Conservation (phyloP, 495 filamentous ascomycete genomes). For the Amphirosellinia nigrospora region DNA sequence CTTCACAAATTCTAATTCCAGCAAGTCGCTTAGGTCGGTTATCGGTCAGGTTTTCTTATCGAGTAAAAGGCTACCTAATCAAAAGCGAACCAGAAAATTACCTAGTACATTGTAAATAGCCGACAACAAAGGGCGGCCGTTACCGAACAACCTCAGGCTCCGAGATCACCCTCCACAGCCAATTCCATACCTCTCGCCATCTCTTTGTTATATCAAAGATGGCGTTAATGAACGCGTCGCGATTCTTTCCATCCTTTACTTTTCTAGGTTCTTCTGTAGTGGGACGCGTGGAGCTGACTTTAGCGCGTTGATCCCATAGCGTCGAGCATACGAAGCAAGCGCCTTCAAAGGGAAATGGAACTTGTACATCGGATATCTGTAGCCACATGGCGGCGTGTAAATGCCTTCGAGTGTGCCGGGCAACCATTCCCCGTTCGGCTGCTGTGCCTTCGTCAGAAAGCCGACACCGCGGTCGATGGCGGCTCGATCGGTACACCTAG, state of each 20-base stretch:
- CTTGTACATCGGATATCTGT: constrained; percentile 90
- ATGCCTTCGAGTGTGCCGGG: constrained; percentile 87
- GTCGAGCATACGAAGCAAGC: background rate
- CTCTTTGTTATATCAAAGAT: no score
- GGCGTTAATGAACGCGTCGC: no score
- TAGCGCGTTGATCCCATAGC: constrained; percentile 7
- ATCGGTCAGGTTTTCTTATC: no score
- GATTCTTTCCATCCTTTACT: background rate
- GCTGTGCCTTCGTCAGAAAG: constrained; percentile 73
- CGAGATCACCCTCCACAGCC: no score
- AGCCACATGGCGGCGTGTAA: constrained; percentile 89
- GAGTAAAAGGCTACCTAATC: no score
- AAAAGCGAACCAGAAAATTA: no score
- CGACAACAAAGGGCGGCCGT: no score
- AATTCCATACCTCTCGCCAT: no score
- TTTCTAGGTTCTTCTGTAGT: background rate
- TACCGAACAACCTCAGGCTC: no score
- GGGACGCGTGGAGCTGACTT: background rate
- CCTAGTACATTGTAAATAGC: no score
- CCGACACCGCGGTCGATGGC: constrained; percentile 68
- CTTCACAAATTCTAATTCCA: no score
- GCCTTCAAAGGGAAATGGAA: constrained; percentile 74
- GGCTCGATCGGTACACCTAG: constrained; percentile 67
- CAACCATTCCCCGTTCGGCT: constrained; percentile 76
- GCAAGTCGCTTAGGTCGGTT: no score